Conservation (phyloP, 768 basidiomycete genomes). For the Steccherinum ochraceum region DNA sequence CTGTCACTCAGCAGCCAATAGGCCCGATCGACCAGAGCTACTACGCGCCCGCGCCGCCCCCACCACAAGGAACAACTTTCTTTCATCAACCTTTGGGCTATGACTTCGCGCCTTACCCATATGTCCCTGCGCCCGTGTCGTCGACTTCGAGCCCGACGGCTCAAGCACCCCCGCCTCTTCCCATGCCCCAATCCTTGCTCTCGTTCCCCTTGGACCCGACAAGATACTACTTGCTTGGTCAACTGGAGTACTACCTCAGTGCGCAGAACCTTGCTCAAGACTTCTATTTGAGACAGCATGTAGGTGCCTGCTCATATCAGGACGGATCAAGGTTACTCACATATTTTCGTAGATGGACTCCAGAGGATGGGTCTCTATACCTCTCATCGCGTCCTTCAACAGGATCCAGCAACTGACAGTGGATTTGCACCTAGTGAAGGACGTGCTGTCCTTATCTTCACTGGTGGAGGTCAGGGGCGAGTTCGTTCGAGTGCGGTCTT, state of each 20-base stretch:
- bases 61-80: constrained; percentile 11
- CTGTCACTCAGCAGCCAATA: constrained; percentile 11
- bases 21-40: constrained; percentile 10
- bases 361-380: constrained; percentile 80
- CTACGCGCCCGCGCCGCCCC: constrained; percentile 14
- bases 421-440: constrained; percentile 54
- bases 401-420: constrained; percentile 65
- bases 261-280: constrained; percentile 88
- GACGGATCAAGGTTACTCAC: constrained; percentile 3
- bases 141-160: constrained; percentile 11
- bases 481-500: constrained; percentile 62
- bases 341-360: constrained; percentile 71
- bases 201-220: constrained; percentile 60
- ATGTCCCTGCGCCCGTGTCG: constrained; percentile 15
- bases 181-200: constrained; percentile 38
- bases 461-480: constrained; percentile 65
- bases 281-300: constrained; percentile 72
- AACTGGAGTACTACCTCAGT: constrained; percentile 91
- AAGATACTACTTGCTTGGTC: constrained; percentile 65
- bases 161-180: constrained; percentile 32
- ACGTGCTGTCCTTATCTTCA: constrained; percentile 61
- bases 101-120: constrained; percentile 14
- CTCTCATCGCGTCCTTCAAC: constrained; percentile 82
- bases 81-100: constrained; percentile 16
- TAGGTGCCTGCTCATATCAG: constrained; percentile 30